Conservation (phyloP, 2,329 filamentous ascomycete species). For the Pseudogymnoascus sp. region DNA sequence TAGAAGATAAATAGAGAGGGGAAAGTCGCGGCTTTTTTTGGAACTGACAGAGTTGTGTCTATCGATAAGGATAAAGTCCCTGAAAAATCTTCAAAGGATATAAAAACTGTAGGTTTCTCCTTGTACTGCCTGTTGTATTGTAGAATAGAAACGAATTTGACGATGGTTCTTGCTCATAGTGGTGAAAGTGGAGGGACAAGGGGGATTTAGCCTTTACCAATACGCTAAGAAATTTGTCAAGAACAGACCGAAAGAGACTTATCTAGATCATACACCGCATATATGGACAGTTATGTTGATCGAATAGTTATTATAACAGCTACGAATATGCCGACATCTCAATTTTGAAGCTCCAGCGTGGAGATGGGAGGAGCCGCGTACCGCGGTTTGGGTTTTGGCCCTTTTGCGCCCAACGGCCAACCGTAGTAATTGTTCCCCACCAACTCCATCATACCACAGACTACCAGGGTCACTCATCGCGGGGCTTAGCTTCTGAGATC, state of each 20-base stretch:
- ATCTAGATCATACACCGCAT: not conserved
- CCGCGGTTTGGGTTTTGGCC: not conserved
- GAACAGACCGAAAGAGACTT: not conserved
- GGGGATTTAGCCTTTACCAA: not conserved
- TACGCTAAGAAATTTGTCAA: not conserved
- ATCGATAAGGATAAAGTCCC: not conserved
- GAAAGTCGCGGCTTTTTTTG: not conserved
- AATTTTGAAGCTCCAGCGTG: not conserved
- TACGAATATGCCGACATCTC: not conserved
- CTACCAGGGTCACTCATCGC: conserved; percentile 8
- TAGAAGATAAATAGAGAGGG: not conserved
- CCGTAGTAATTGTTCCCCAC: not conserved
- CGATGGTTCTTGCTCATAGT: not conserved
- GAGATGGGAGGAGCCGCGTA: no score
- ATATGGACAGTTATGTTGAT: not conserved
- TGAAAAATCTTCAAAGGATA: not conserved
- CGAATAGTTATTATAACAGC: not conserved
- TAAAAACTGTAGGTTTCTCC: not conserved
- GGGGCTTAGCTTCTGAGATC: conserved; percentile 6
- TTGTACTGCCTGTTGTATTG: not conserved
- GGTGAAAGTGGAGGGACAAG: not conserved
- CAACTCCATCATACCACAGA: not conserved
- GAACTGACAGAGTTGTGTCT: not conserved
- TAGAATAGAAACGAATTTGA: not conserved
- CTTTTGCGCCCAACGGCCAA: not conserved